phyloP scores from a whole-genome alignment of 2,329 filamentous ascomycete genomes.

The Trichoderma simmonsii region DNA sequence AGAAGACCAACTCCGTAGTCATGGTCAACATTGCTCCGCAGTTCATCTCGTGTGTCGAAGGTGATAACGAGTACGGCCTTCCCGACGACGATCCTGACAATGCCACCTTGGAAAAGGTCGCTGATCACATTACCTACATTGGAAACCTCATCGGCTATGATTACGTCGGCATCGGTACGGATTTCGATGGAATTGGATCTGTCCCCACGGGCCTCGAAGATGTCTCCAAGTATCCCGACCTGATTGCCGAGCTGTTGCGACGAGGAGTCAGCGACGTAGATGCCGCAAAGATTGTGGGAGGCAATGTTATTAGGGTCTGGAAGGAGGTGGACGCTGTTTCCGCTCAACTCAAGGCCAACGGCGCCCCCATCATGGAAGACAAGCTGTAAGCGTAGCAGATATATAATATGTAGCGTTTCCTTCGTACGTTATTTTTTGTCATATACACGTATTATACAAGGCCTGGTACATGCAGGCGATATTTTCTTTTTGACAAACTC shows the following conservation, averaged over 20 bases:
- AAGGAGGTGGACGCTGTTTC: constrained; percentile 71
- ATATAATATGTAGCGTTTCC: not conserved
- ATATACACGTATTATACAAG: constrained; percentile 33
- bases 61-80: constrained; percentile 58
- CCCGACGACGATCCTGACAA: constrained; percentile 66
- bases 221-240: constrained; percentile 75
- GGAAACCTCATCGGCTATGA: constrained; percentile 81
- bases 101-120: constrained; percentile 73
- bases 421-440: constrained; percentile 4
- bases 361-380: constrained; percentile 54
- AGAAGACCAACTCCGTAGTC: constrained; percentile 68
- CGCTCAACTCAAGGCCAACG: constrained; percentile 57
- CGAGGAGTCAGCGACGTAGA: constrained; percentile 73
- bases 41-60: constrained; percentile 73
- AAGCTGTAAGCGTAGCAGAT: constrained; percentile 28
- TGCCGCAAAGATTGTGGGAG: constrained; percentile 70
- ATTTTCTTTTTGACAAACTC: not conserved
- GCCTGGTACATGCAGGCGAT: not conserved
- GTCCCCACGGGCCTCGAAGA: constrained; percentile 77
- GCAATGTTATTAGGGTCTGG: constrained; percentile 84
- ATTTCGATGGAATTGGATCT: constrained; percentile 74
- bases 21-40: constrained; percentile 88
- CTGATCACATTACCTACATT: constrained; percentile 77
- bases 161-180: constrained; percentile 82
- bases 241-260: constrained; percentile 71